Percentiles rank a stretch among this genome's conserved stretches.
Evolutionary conservation across 1,284 basidiomycete genomes (phyloP).

Genomic region (Marasmius oreades): DNA sequence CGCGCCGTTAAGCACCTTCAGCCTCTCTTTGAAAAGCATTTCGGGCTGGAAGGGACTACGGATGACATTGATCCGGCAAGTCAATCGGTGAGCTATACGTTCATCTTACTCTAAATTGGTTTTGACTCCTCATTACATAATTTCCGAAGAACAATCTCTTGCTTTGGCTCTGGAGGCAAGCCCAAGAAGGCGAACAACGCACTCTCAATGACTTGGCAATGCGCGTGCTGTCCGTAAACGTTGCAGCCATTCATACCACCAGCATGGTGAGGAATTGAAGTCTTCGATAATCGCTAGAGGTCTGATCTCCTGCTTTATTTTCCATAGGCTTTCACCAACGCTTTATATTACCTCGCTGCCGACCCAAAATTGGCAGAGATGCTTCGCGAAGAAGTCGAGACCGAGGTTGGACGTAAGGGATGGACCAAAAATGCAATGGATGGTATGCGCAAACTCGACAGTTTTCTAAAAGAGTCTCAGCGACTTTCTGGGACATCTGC

Average conservation of each 20-base stretch:
- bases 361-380: neutral
- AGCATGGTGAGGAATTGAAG: neutral
- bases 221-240: neutral
- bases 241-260: conserved; percentile 2
- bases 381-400: neutral
- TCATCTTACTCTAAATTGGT: neutral
- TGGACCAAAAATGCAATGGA: conserved; percentile 5
- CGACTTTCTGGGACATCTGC: neutral
- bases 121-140: neutral
- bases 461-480: conserved; percentile 3
- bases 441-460: conserved; percentile 2
- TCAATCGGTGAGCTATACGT: neutral
- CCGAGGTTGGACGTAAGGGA: neutral
- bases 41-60: neutral
- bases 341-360: neutral
- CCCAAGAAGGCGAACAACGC: conserved; percentile 1
- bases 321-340: conserved; percentile 1
- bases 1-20: neutral
- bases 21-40: neutral
- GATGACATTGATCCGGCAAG: neutral
- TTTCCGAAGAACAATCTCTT: conserved; percentile 1
- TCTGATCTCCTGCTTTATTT: neutral
- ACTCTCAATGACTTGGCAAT: neutral
- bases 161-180: conserved; percentile 2
- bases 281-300: too few species aligned